Conservation (phyloP, 1,284 basidiomycete genomes). For the Phellinidium pouzarii region DNA sequence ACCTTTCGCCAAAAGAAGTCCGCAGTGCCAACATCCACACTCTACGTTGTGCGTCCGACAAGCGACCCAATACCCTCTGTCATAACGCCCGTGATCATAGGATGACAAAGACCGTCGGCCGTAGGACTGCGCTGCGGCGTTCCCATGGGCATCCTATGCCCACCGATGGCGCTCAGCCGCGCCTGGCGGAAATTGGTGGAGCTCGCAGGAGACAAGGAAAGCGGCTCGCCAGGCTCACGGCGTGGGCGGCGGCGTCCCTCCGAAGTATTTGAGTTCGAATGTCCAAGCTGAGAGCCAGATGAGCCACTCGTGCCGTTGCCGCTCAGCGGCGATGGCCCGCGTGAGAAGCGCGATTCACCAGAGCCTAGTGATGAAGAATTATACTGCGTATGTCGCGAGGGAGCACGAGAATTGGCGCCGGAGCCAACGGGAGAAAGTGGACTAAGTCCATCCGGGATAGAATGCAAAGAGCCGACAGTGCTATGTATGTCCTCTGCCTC, state of each 20-base stretch:
- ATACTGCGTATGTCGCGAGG: constrained; percentile 11
- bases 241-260: constrained; percentile 15
- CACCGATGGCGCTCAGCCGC: constrained; percentile 16
- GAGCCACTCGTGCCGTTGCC: constrained; percentile 1
- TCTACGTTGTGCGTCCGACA: constrained; percentile 8
- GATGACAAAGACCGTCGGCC: constrained; percentile 6
- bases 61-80: constrained; percentile 7
- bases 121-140: constrained; percentile 10
- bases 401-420: constrained; percentile 16
- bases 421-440: constrained; percentile 15
- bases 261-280: constrained; percentile 16
- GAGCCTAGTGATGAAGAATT: constrained; percentile 17
- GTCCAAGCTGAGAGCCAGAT: constrained; percentile 14
- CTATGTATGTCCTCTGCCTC: constrained; percentile 6
- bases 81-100: background rate
- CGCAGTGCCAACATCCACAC: background rate
- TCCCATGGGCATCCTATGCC: constrained; percentile 5
- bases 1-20: background rate
- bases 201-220: constrained; percentile 6
- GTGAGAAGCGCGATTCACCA: constrained; percentile 6
- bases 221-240: constrained; percentile 17
- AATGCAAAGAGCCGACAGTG: constrained; percentile 14
- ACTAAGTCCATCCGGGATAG: constrained; percentile 16
- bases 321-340: background rate
- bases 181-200: constrained; percentile 12